These are phyloP conservation scores for Carex sylvatica DNA, from an alignment of 202 grass and related monocot genomes.

Conservation along the genomic window DNA sequence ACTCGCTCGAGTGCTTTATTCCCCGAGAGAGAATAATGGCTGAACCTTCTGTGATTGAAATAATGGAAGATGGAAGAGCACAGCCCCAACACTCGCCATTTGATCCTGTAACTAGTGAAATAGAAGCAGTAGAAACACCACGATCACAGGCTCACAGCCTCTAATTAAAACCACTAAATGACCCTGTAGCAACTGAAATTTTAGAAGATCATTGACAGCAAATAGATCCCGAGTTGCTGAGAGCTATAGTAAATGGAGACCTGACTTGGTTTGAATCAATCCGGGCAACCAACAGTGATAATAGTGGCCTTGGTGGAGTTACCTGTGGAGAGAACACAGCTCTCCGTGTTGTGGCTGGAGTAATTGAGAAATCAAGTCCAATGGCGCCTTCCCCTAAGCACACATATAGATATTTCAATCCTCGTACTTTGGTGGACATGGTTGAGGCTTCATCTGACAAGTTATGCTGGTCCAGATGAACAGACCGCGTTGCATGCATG, in stretches of 20 bases:
- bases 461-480: constrained; percentile 27
- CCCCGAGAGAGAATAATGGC: background rate
- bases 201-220: background rate
- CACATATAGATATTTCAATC: too few species aligned
- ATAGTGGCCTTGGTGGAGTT: background rate
- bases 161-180: too few species aligned
- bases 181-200: background rate
- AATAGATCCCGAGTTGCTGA: background rate
- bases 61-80: too few species aligned
- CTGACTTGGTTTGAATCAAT: background rate
- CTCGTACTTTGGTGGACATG: too few species aligned
- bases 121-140: background rate
- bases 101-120: background rate
- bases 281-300: background rate
- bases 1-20: too few species aligned
- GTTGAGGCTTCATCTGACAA: background rate
- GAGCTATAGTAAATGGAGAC: background rate
- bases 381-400: too few species aligned
- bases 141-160: too few species aligned
- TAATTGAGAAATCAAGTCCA: background rate
- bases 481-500: constrained; percentile 39
- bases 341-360: background rate
- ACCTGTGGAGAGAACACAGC: background rate
- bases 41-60: background rate
- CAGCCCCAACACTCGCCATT: background rate